phyloP scores from a whole-genome alignment of 176 grass and related monocot genomes.

The Oryza coarctata region DNA sequence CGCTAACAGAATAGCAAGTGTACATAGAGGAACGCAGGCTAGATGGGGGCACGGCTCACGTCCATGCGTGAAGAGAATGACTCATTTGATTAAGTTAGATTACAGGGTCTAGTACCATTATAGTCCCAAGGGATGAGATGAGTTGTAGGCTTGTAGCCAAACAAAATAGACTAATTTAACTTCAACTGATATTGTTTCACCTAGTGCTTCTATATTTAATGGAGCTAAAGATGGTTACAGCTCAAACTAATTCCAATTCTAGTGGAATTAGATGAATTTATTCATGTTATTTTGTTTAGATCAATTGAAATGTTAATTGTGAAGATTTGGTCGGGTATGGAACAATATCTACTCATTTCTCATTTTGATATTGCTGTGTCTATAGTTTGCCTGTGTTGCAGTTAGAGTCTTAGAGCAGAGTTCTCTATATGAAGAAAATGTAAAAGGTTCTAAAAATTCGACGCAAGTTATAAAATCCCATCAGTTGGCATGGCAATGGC shows the following conservation, averaged over 20 bases:
- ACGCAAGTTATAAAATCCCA: not conserved
- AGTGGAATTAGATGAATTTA: conserved; percentile 37
- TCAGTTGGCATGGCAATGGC: not conserved
- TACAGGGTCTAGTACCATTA: conserved; percentile 23
- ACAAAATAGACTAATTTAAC: conserved; percentile 13
- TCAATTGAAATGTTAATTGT: not conserved
- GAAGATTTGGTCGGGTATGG: not conserved
- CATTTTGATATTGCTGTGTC: not conserved
- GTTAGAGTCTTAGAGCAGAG: not conserved
- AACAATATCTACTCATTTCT: not conserved
- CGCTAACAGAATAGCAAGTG: conserved; percentile 47
- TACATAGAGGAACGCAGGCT: conserved; percentile 53
- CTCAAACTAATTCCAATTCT: conserved; percentile 29
- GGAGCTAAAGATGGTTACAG: conserved; percentile 27
- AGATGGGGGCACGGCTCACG: conserved; percentile 14
- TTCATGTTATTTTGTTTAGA: conserved; percentile 44
- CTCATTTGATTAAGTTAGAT: conserved; percentile 33
- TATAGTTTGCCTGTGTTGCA: not conserved
- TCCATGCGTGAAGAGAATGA: conserved; percentile 26
- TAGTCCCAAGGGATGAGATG: conserved; percentile 22
- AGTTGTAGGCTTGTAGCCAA: conserved; percentile 41
- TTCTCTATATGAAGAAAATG: no score
- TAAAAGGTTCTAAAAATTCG: no score
- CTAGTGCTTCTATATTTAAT: conserved; percentile 23
- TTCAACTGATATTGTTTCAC: conserved; percentile 29